Evolutionary conservation across 768 basidiomycete species (phyloP).

Genomic region (Mycena capillaripes): DNA sequence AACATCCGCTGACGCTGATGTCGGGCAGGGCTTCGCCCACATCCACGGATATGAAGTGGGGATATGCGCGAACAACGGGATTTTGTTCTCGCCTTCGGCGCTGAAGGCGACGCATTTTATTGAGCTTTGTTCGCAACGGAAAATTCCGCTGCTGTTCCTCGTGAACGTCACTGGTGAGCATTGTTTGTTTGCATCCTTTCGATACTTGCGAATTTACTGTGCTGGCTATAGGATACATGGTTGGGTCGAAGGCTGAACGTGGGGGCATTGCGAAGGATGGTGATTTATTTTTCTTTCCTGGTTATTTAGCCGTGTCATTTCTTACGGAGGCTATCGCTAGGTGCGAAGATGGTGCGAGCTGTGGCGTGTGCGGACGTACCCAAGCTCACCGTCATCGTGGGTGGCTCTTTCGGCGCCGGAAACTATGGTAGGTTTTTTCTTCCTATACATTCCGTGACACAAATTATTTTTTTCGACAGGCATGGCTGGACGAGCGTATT

Average conservation of each 20-base stretch:
- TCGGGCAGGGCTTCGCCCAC: slow-evolving; percentile 83
- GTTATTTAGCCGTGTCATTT: slow-evolving; percentile 1
- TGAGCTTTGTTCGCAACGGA: slow-evolving; percentile 91
- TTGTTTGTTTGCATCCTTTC: not conserved
- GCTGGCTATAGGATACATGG: slow-evolving; percentile 82
- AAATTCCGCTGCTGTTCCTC: slow-evolving; percentile 91
- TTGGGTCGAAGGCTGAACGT: slow-evolving; percentile 94
- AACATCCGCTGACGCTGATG: not conserved
- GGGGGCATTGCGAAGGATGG: slow-evolving; percentile 92
- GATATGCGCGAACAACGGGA: slow-evolving; percentile 95
- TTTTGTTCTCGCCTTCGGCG: slow-evolving; percentile 93
- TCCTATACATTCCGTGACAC: not conserved
- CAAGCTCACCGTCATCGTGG: slow-evolving; percentile 93
- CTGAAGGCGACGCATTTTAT: slow-evolving; percentile 97
- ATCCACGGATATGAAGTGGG: slow-evolving; percentile 93
- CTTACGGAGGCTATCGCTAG: slow-evolving; percentile 43
- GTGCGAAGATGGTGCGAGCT: slow-evolving; percentile 96
- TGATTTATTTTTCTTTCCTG: slow-evolving; percentile 58
- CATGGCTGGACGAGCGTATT: slow-evolving; percentile 96
- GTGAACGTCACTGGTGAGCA: slow-evolving; percentile 92
- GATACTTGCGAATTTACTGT: slow-evolving; percentile 22
- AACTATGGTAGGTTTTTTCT: slow-evolving; percentile 80
- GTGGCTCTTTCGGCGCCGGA: slow-evolving; percentile 95
- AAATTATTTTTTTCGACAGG: slow-evolving; percentile 57
- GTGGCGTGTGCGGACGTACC: slow-evolving; percentile 95